Evolutionary conservation across 2,329 filamentous ascomycete genomes (phyloP), one percentile per base, ranked within the genome.

Genomic region (Hortaea werneckii): DNA sequence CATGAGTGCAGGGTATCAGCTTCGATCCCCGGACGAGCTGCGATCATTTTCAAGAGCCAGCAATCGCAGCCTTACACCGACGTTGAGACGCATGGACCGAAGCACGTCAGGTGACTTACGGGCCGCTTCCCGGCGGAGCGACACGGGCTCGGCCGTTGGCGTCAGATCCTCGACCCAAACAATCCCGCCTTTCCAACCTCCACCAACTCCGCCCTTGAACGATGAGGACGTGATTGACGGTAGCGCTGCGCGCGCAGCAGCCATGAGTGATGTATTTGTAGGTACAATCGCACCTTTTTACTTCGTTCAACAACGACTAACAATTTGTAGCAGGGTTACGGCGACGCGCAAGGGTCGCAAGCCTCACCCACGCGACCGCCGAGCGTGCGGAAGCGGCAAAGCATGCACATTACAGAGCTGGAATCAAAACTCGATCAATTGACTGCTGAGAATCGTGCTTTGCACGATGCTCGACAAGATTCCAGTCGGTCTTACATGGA

Each of bases 361-460:
- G 52, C 85, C 60, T 96, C 92, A 60, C 92, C 92, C 45, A 94
- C 87, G 57, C 82, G 90, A 67, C 89, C 92, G 58, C 87, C 89
- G 62, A 95, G 88, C 73, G 85, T 98, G 78, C 89, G 90, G 58
- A 89, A 90, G 64, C 86, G 90, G 63, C 92, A 95, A 69, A 96
- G 90, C 75, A 90, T 96, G 82, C 90, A 96, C 70, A 81, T 96
- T 50, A 70, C 77, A 62, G 90, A 98, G 59, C 81, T 98, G 62
- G 88, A 96, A 72, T 75, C 79, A 49, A 80, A 78, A 59, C 77
- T 98, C 58, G 87, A 95, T 57, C 83, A 90, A 65, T 75, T 98
- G 53, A 73, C 84, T 37, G 80, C 83, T 20, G 90, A 98, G 65
- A 96, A 96, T 62, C 81, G 83, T 46, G 71, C 80, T 51, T 79